These are phyloP conservation scores for Seiridium cupressi DNA, from an alignment of 2,329 filamentous ascomycete genomes.

Conservation along the genomic window DNA sequence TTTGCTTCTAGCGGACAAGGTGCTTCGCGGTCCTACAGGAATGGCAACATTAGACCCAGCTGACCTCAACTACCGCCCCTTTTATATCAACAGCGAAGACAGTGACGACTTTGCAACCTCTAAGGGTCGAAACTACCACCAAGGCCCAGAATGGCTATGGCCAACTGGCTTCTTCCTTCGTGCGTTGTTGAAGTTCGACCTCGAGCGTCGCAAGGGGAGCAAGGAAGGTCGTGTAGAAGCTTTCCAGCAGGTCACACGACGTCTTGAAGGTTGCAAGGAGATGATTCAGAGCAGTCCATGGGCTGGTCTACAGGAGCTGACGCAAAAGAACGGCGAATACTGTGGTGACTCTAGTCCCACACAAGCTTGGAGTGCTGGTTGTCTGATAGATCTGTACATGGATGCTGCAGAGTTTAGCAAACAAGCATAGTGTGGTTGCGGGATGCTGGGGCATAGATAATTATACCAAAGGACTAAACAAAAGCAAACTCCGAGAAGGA, in stretches of 20 bases:
- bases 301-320: conserved; percentile 91
- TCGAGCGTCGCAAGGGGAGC: conserved; percentile 61
- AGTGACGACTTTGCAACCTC: conserved; percentile 85
- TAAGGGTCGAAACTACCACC: conserved; percentile 96
- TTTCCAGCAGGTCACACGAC: conserved; percentile 89
- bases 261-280: conserved; percentile 80
- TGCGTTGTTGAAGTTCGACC: conserved; percentile 86
- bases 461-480: not conserved
- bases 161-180: conserved; percentile 94
- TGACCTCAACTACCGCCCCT: conserved; percentile 90
- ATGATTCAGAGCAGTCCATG: conserved; percentile 78
- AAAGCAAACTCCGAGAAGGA: not conserved
- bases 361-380: conserved; percentile 94
- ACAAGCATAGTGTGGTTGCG: not conserved
- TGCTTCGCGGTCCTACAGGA: conserved; percentile 81
- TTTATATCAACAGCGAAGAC: conserved; percentile 95
- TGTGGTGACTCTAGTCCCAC: conserved; percentile 92
- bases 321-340: conserved; percentile 80
- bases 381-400: conserved; percentile 93
- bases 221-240: conserved; percentile 73
- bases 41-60: conserved; percentile 94
- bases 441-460: not conserved
- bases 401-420: conserved; percentile 62
- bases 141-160: conserved; percentile 98
- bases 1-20: conserved; percentile 74